These are phyloP conservation scores for Trichophyton mentagrophytes DNA, from an alignment of 2,329 filamentous ascomycete species.

Conservation along the genomic window DNA sequence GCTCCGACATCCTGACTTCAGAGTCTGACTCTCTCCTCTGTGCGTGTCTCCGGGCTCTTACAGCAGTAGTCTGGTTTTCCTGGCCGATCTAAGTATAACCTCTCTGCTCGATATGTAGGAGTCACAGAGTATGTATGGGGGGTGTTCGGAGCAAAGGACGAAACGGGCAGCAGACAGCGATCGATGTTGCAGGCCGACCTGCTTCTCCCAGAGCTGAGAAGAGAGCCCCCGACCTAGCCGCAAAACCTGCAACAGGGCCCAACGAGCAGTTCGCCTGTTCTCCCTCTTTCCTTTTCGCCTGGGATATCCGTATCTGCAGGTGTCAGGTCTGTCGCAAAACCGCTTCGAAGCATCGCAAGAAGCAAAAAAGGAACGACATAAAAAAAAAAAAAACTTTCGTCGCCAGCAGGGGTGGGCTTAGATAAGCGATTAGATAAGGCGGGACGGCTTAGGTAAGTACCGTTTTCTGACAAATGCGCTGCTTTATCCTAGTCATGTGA, in stretches of 20 bases:
- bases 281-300: not conserved
- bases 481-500: not conserved
- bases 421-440: not conserved
- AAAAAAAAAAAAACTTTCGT: not conserved
- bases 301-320: constrained; percentile 2
- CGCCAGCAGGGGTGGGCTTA: not conserved
- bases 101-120: not conserved
- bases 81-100: not conserved
- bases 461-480: not conserved
- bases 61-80: not conserved
- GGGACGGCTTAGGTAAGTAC: not conserved
- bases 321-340: not conserved
- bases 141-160: not conserved
- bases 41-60: not conserved
- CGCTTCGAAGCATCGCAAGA: not conserved
- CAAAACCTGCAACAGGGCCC: not conserved
- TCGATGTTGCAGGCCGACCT: not conserved
- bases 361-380: not conserved
- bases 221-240: not conserved
- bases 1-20: not conserved
- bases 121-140: not conserved
- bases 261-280: not conserved
- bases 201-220: not conserved
- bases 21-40: not conserved
- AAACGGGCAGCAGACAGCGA: not conserved